Evolutionary conservation across 495 filamentous ascomycete genomes (phyloP).

Genomic region (Penicillium cataractarum): DNA sequence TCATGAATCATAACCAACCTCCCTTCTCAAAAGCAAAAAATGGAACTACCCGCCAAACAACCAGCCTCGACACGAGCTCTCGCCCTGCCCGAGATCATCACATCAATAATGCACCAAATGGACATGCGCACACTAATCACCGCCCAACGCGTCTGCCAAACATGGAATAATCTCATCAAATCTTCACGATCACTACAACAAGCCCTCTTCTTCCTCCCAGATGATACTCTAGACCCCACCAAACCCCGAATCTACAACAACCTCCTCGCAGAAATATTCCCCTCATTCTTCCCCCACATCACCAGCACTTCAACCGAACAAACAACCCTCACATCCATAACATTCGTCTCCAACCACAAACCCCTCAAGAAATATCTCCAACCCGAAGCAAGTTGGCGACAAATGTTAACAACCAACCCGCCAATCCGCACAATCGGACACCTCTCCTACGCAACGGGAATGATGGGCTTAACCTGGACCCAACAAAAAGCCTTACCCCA

Average conservation of each 20-base stretch:
- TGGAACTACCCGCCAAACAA: not conserved
- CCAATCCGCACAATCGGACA: not conserved
- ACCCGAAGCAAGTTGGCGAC: not conserved
- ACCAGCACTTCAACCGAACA: no score
- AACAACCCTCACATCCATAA: not conserved
- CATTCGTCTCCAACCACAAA: not conserved
- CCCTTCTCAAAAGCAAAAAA: not conserved
- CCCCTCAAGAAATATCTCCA: not conserved
- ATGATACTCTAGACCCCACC: not conserved
- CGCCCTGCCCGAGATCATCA: conserved; percentile 10
- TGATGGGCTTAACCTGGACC: not conserved
- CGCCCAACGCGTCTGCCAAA: not conserved
- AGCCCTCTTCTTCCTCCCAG: not conserved
- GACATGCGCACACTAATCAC: conserved; percentile 13
- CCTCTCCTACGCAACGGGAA: not conserved
- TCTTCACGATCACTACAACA: not conserved
- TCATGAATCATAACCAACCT: not conserved
- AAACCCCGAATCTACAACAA: not conserved
- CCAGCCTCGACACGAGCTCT: not conserved
- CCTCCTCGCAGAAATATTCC: conserved; percentile 2
- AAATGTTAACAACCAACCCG: not conserved
- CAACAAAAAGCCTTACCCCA: not conserved
- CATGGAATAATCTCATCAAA: not conserved
- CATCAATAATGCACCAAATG: conserved; percentile 9
- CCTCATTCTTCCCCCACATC: not conserved